Evolutionary conservation across 768 basidiomycete species (phyloP).

Genomic region (Lyophyllum decastes): DNA sequence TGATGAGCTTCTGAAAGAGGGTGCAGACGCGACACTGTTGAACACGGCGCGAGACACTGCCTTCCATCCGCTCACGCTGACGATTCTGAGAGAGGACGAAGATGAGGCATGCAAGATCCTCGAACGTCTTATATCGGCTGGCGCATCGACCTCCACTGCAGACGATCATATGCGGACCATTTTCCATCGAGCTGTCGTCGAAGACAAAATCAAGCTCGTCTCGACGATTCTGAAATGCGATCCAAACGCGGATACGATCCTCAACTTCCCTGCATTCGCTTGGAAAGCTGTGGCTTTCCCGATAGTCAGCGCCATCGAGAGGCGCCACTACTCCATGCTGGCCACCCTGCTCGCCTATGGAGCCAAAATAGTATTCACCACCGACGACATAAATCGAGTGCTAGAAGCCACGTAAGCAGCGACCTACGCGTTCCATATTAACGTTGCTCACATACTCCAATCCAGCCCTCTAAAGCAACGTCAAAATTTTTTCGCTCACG

Average conservation of each 20-base stretch:
- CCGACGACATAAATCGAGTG: constrained; percentile 37
- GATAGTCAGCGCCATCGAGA: constrained; percentile 35
- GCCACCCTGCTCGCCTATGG: constrained; percentile 42
- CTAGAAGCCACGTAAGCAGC: constrained; percentile 32
- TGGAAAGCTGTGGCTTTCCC: constrained; percentile 34
- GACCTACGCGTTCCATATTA: neutral
- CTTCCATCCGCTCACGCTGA: constrained; percentile 41
- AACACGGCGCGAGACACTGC: constrained; percentile 16
- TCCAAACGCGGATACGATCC: constrained; percentile 36
- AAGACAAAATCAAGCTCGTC: constrained; percentile 38
- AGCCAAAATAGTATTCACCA: constrained; percentile 33
- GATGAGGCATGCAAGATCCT: constrained; percentile 39
- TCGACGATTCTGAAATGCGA: constrained; percentile 42
- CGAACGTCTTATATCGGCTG: constrained; percentile 39
- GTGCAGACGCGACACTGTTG: constrained; percentile 44
- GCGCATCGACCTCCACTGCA: constrained; percentile 43
- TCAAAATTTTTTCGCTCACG: constrained; percentile 21
- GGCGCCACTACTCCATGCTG: constrained; percentile 34
- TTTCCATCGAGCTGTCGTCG: constrained; percentile 38
- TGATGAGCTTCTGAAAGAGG: constrained; percentile 46
- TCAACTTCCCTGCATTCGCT: constrained; percentile 38
- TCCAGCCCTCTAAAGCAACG: constrained; percentile 17
- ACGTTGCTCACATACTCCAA: neutral
- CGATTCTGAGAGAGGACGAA: constrained; percentile 41
- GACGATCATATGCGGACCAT: constrained; percentile 38